Evolutionary conservation across 495 filamentous ascomycete genomes (phyloP), one percentile per base, ranked within the genome.

Genomic region (Parathielavia appendiculata): DNA sequence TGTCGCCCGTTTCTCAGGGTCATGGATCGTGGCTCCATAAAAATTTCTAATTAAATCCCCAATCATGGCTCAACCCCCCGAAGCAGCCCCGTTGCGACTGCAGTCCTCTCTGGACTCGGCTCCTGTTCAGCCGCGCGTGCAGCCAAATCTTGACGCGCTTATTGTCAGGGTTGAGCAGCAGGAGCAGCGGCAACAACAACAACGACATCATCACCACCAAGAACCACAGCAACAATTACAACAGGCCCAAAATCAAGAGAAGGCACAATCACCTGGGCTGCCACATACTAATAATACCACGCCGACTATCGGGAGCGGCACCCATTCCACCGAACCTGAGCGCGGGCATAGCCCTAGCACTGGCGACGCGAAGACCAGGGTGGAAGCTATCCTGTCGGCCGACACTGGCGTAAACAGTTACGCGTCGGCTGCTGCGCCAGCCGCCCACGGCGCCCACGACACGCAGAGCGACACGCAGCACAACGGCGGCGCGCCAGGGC

Each of bases 21-120:
- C 60, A 67, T 59, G 68, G 66, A 71, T 71, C 67, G 65, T 67
- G 70, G 67, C 69, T 71, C 70, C 69, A 71, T 71, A 68, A 71
- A 71, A 70, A 63, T 35, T 30, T 68, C 69, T 70, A 73, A 73
- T 73, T 71, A 73, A 73, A 73, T 70, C 67, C 67, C 69, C 70
- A 73, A 73, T 60, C 65, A 73, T 73, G 70, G 70, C 70, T 68
- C 70, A 73, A 71, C 63, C 65, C 66, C 59, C 67, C 63, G 67
- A 65, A 52, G 54, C 63, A 60, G 64, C 51, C 63, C 65, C 54
- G 61, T 67, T 63, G 60, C 69, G 67, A 63, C 65, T 60, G 53
- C 63, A 63, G 63, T 67, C 60, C 60, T 65, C 62, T 64, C 60
- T 63, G 56, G 64, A 65, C 64, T 60, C 63, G 47, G 61, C 49